Base-by-base conservation (phyloP, 768 basidiomycete genomes). In the Suillus variegatus region DNA sequence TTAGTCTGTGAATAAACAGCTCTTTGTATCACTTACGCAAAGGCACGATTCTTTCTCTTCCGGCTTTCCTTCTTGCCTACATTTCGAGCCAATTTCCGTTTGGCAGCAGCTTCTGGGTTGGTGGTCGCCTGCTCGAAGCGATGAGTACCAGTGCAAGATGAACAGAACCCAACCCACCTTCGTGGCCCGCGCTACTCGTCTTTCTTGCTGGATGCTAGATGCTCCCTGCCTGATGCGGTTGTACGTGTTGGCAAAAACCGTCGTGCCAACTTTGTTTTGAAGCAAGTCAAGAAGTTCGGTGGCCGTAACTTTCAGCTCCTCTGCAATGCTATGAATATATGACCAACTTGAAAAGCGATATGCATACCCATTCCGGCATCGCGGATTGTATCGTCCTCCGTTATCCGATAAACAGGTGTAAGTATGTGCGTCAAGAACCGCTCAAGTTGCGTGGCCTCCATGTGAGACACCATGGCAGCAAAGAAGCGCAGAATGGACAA, bases 401-500 rank as follows among this genome's bases (percentile, higher is more conserved):
- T 81, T 60, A 99, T 85, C 38, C 95, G 90, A 74, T 96, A 92
- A 0, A 95, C 78, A 0, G 97, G 97, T 4, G 89, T 88, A 10
- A 98, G 79, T 35, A 98, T 90, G 72, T 97, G 95, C 3, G 89
- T 83, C 38, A 97, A 81, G 79, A 91, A 97, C 32, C 77, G 80
- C 68, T 92, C 87, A 0, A 94, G 80, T 20, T 81, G 77, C 0
- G 73, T 66, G 0, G 81, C 73, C 0, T 89, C 86, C 83, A 99
- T 87, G 71, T 86, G 78, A 2, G 90, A 87, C 3, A 87, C 78
- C 88, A 97, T 94, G 0, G 95, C 96, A 0, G 95, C 97, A 70
- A 99, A 97, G 91, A 95, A 97, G 18, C 93, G 89, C 54, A 99
- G 75, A 49, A 91, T 86, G 0, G 94, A 86, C 1, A 90, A 76